These are phyloP conservation scores for Penicillium decumbens DNA, from an alignment of 2,329 filamentous ascomycete genomes.

Conservation along the genomic window DNA sequence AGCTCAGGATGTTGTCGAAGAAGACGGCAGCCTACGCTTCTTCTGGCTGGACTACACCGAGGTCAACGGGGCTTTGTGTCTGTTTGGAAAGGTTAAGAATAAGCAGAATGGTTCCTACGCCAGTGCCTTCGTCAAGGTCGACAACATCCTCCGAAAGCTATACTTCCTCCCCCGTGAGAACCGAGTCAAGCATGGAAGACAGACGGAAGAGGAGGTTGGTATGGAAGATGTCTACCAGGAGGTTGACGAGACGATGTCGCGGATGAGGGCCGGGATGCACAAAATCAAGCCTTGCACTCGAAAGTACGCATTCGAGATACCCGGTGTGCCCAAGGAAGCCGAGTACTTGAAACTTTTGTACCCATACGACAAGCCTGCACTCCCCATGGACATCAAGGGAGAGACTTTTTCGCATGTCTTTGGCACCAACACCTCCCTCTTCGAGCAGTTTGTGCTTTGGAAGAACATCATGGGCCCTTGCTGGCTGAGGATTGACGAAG, in stretches of 20 bases:
- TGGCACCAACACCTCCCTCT: conserved; percentile 85
- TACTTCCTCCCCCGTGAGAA: conserved; percentile 81
- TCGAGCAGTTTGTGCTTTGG: conserved; percentile 97
- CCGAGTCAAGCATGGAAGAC: conserved; percentile 55
- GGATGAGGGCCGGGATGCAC: conserved; percentile 77
- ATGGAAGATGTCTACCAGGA: conserved; percentile 90
- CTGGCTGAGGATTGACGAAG: conserved; percentile 86
- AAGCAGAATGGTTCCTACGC: conserved; percentile 73
- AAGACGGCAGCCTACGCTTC: conserved; percentile 84
- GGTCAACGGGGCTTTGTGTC: conserved; percentile 80
- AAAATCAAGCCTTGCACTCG: conserved; percentile 87
- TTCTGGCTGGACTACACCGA: conserved; percentile 98
- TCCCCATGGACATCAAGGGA: conserved; percentile 68
- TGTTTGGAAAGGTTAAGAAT: conserved; percentile 94
- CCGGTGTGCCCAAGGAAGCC: conserved; percentile 77
- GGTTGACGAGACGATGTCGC: conserved; percentile 82
- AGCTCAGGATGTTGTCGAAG: conserved; percentile 80
- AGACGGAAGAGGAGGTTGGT: conserved; percentile 71
- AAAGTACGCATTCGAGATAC: conserved; percentile 94
- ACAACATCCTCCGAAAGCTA: conserved; percentile 87
- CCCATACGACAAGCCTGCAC: conserved; percentile 74
- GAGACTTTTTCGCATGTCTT: conserved; percentile 94
- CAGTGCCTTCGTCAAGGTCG: conserved; percentile 92
- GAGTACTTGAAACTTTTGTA: conserved; percentile 96
- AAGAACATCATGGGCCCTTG: conserved; percentile 99